Conservation (phyloP, 73 alveolate species). For the Loxodes magnus region DNA sequence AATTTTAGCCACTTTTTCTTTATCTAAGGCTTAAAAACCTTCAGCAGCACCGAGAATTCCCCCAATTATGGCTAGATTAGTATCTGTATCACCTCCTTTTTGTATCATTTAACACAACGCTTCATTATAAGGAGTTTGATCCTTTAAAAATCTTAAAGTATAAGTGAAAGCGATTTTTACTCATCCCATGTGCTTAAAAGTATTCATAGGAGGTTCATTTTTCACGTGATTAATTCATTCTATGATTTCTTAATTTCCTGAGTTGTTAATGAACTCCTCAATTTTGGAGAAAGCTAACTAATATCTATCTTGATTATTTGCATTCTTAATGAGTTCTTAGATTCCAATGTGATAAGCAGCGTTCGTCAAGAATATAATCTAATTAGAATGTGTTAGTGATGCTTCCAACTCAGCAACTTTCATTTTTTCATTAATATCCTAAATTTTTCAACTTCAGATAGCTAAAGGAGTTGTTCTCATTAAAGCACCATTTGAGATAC, state of each 20-base stretch:
- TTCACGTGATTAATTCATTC: not conserved
- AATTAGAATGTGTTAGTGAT: constrained; percentile 25
- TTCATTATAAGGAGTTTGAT: constrained; percentile 13
- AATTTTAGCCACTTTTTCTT: too few species aligned
- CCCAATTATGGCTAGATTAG: constrained; percentile 78
- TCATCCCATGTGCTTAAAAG: constrained; percentile 15
- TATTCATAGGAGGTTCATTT: not conserved
- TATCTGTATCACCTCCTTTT: constrained; percentile 71
- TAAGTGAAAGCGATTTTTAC: constrained; percentile 24
- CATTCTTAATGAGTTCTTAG: constrained; percentile 1
- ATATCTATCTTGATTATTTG: constrained; percentile 1
- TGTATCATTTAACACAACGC: constrained; percentile 30
- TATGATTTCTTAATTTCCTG: not conserved
- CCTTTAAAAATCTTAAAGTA: not conserved
- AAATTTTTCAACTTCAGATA: constrained; percentile 24
- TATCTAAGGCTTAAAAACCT: constrained; percentile 40
- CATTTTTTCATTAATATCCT: constrained; percentile 8
- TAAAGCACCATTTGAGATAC: constrained; percentile 45
- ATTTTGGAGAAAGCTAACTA: not conserved
- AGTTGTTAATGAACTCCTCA: not conserved
- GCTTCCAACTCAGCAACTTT: constrained; percentile 14
- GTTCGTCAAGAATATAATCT: constrained; percentile 1
- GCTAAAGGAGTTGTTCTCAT: constrained; percentile 50
- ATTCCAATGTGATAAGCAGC: constrained; percentile 16
- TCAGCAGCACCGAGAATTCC: constrained; percentile 59